Base-by-base conservation (phyloP, 371 early-diverging fungal genomes). In the Haplosporangium sp. region DNA sequence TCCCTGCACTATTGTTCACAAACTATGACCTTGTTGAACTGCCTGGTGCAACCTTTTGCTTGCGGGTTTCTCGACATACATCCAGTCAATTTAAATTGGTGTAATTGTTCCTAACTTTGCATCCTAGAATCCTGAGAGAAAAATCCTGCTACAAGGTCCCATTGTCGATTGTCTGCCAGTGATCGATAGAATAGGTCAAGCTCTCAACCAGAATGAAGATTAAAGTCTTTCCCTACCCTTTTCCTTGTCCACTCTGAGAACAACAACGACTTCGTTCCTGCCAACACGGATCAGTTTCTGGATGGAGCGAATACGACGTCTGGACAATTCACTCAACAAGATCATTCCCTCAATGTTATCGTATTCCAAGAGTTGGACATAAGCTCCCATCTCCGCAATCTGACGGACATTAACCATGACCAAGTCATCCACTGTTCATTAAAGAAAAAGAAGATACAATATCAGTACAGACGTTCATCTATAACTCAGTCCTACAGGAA, bases 401-500 rank as follows among this genome's bases (percentile, higher is more conserved):
- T 96, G 95, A 62, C 94, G 92, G 66, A 99, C 98, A 80, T 95
- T 98, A 73, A 97, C 99, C 93, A 99, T 97, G 64, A 99, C 99
- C 62, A 98, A 90, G 73, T 98, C 96, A 66, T 99, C 99, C 61
- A 96, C 96, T 74, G 46, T 46, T 23, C 7, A 29, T 47, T 14
- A 38, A 13, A 45, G 5, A 53, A 29, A 21, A 55, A 20, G 6
- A 21, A 45, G 37, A 38, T 46, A 54, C 48, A 55, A 40, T n/a
- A 9, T 50, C n/a, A 50, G 50, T n/a, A 16, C 9, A 7, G 50
- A 8, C 50, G 20, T 50, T 18, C 40, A 47, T 59, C 48, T 38
- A 36, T 59, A 48, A 18, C 9, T 10, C 20, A 6, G 14, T 18
- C 20, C 20, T 50, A 8, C 43, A 9, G 20, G 5, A n/a, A 18